Conservation (phyloP, 1,139 yeast genomes). For the Zygosaccharomyces pseudobailii region DNA sequence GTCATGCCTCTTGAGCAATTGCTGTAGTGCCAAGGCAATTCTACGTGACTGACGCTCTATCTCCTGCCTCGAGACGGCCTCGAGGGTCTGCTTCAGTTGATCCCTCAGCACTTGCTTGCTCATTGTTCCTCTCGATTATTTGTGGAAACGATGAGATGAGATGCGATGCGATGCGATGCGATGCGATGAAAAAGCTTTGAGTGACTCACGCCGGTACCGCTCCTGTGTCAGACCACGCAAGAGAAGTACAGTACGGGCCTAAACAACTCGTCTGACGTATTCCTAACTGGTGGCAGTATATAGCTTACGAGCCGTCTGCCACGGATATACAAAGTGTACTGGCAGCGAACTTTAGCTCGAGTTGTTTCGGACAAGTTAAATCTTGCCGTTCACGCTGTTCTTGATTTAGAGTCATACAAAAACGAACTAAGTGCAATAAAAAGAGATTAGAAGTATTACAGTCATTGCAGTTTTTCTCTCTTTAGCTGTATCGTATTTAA, state of each 20-base stretch:
- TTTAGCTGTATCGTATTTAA: too few species aligned
- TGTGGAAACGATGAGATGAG: background rate
- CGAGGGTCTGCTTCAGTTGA: conserved; percentile 7
- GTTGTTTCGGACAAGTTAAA: background rate
- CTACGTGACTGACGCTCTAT: conserved; percentile 15
- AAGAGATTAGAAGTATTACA: too few species aligned
- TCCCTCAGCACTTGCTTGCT: conserved; percentile 15
- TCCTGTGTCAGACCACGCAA: conserved; percentile 2
- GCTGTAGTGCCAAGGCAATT: conserved; percentile 9
- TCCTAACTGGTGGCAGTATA: background rate
- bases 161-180: background rate
- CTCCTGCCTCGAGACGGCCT: conserved; percentile 8
- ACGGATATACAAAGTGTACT: background rate
- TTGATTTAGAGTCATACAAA: background rate
- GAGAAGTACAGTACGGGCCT: background rate
- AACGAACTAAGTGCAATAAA: too few species aligned
- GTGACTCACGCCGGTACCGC: conserved; percentile 12
- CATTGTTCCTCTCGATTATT: conserved; percentile 1
- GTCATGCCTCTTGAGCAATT: conserved; percentile 8
- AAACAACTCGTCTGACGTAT: background rate
- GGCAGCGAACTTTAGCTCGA: background rate
- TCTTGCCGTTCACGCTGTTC: background rate
- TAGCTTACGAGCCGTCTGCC: background rate
- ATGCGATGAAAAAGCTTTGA: conserved; percentile 1
- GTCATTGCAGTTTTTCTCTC: too few species aligned